These are phyloP conservation scores for Ophiocordyceps robertsii DNA, from an alignment of 2,329 filamentous ascomycete species.

Conservation along the genomic window DNA sequence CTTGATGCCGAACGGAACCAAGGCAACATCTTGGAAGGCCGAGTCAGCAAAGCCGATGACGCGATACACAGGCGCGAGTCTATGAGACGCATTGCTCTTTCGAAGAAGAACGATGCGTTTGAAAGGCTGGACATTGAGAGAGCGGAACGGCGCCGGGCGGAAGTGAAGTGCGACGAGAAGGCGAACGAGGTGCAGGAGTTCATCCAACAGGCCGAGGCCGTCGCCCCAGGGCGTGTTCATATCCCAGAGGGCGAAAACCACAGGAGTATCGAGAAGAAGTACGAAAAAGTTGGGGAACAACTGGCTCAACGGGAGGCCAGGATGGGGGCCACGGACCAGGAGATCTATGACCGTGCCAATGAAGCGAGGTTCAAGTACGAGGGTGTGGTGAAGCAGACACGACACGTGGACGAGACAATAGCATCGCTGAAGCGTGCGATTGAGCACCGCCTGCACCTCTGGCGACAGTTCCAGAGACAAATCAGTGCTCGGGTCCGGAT, in stretches of 20 bases:
- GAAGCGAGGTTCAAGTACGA: constrained; percentile 28
- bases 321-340: constrained; percentile 49
- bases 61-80: constrained; percentile 36
- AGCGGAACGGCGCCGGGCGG: constrained; percentile 27
- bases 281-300: constrained; percentile 41
- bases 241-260: constrained; percentile 53
- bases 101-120: constrained; percentile 48
- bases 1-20: constrained; percentile 19
- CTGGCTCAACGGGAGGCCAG: constrained; percentile 42
- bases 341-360: constrained; percentile 41
- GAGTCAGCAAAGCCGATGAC: constrained; percentile 39
- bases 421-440: constrained; percentile 44
- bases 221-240: constrained; percentile 42
- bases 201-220: constrained; percentile 35
- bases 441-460: constrained; percentile 56
- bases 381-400: constrained; percentile 27
- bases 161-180: constrained; percentile 33
- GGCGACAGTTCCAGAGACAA: constrained; percentile 66
- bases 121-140: constrained; percentile 35
- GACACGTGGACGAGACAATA: constrained; percentile 27
- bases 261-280: constrained; percentile 39
- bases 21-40: constrained; percentile 26
- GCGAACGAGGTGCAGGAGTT: constrained; percentile 37
- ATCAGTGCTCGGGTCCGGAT: constrained; percentile 79
- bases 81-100: constrained; percentile 38